Conservation (phyloP, 495 filamentous ascomycete species). For the Hypoxylon lienhwacheense region DNA sequence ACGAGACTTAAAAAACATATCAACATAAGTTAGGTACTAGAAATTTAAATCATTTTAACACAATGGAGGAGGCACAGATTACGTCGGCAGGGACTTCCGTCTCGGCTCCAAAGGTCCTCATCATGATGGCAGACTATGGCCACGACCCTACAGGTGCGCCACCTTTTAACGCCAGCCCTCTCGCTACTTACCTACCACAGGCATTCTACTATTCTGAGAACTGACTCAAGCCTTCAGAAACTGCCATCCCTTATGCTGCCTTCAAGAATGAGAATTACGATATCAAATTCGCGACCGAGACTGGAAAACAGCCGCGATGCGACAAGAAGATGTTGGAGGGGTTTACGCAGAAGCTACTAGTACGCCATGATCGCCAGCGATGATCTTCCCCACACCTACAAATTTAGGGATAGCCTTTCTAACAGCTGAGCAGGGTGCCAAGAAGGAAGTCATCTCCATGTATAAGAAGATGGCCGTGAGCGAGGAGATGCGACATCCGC, state of each 20-base stretch:
- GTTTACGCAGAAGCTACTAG: slow-evolving; percentile 56
- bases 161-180: neutral
- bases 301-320: slow-evolving; percentile 50
- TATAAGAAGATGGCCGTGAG: slow-evolving; percentile 51
- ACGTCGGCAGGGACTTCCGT: slow-evolving; percentile 21
- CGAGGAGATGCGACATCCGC: slow-evolving; percentile 46
- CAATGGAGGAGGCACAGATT: slow-evolving; percentile 33
- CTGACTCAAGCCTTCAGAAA: too few relatives aligned
- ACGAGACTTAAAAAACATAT: neutral
- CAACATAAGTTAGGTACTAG: too few relatives aligned
- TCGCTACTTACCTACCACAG: neutral
- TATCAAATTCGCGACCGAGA: slow-evolving; percentile 56
- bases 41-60: too few relatives aligned
- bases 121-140: slow-evolving; percentile 59
- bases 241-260: slow-evolving; percentile 51
- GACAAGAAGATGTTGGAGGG: slow-evolving; percentile 57
- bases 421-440: slow-evolving; percentile 49
- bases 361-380: slow-evolving; percentile 32
- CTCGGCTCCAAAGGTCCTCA: slow-evolving; percentile 39
- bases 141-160: slow-evolving; percentile 58
- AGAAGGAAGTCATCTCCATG: slow-evolving; percentile 41
- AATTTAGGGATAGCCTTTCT: slow-evolving; percentile 9
- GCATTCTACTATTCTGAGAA: too few relatives aligned
- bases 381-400: neutral
- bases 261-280: slow-evolving; percentile 57